Conservation (phyloP, 164 flowering plant species). For the Stephania yunnanensis region DNA sequence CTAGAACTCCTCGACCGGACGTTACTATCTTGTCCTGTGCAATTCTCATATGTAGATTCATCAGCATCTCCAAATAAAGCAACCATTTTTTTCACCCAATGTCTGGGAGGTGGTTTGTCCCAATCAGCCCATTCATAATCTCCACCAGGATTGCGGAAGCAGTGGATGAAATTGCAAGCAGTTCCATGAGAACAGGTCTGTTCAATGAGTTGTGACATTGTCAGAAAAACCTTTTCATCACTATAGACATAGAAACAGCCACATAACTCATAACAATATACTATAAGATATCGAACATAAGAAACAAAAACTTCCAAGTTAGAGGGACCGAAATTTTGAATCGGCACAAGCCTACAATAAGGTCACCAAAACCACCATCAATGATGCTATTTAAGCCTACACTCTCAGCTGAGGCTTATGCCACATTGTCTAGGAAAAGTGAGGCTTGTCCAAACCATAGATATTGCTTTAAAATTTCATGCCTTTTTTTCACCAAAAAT, state of each 20-base stretch:
- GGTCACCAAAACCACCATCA: not conserved
- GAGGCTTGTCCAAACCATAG: not conserved
- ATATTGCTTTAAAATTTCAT: too few species aligned
- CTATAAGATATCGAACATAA: not conserved
- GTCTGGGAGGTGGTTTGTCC: conserved; percentile 87
- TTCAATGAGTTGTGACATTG: conserved; percentile 6
- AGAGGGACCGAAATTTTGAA: not conserved
- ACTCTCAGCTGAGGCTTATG: not conserved
- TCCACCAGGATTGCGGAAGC: conserved; percentile 95
- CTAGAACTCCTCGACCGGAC: conserved; percentile 19
- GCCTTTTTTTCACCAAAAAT: not conserved
- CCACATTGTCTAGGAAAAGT: not conserved
- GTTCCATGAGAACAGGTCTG: conserved; percentile 90
- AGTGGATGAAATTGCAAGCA: conserved; percentile 91
- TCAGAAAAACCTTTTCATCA: not conserved
- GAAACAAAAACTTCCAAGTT: not conserved
- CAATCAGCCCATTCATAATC: conserved; percentile 99
- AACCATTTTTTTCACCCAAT: conserved; percentile 72
- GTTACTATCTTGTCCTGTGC: conserved; percentile 23
- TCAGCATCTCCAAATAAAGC: conserved; percentile 75
- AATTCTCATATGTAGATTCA: conserved; percentile 30
- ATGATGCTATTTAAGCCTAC: not conserved
- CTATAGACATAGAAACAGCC: not conserved
- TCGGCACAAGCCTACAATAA: not conserved
- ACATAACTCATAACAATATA: not conserved